phyloP scores from a whole-genome alignment of 768 basidiomycete species.

The Neoboletus brunneissimus region DNA sequence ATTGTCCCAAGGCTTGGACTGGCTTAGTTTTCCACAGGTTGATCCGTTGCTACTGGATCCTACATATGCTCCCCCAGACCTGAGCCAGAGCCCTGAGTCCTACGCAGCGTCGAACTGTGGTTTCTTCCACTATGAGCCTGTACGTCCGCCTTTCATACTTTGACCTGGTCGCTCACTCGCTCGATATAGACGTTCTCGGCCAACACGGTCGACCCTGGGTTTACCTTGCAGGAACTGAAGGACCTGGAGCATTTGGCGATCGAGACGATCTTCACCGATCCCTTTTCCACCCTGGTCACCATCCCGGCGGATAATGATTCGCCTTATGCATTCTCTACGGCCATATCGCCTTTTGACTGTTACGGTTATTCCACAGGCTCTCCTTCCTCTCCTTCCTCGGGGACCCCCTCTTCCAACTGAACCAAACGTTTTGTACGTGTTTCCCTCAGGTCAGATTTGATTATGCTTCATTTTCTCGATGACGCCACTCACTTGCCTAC shows the following conservation, averaged over 20 bases:
- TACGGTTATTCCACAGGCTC: slow-evolving; percentile 10
- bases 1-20: slow-evolving; percentile 5
- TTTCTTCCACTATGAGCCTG: slow-evolving; percentile 15
- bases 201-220: not conserved
- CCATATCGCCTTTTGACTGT: slow-evolving; percentile 23
- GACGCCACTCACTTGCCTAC: not conserved
- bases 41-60: slow-evolving; percentile 5
- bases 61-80: not conserved
- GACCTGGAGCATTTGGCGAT: slow-evolving; percentile 19
- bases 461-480: not conserved
- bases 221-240: slow-evolving; percentile 10
- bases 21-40: slow-evolving; percentile 12
- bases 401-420: slow-evolving; percentile 3
- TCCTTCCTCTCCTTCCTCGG: slow-evolving; percentile 13
- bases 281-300: slow-evolving; percentile 13
- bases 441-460: not conserved
- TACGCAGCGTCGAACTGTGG: not conserved
- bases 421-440: not conserved
- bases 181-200: not conserved
- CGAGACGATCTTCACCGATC: slow-evolving; percentile 24
- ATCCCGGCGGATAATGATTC: not conserved
- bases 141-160: slow-evolving; percentile 2
- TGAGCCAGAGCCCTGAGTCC: not conserved
- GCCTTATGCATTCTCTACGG: not conserved
- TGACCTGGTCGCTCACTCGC: not conserved